Percentiles rank a stretch among this genome's conserved stretches.
Conservation (phyloP, 768 basidiomycete genomes). For the Boletus barrowsii region DNA sequence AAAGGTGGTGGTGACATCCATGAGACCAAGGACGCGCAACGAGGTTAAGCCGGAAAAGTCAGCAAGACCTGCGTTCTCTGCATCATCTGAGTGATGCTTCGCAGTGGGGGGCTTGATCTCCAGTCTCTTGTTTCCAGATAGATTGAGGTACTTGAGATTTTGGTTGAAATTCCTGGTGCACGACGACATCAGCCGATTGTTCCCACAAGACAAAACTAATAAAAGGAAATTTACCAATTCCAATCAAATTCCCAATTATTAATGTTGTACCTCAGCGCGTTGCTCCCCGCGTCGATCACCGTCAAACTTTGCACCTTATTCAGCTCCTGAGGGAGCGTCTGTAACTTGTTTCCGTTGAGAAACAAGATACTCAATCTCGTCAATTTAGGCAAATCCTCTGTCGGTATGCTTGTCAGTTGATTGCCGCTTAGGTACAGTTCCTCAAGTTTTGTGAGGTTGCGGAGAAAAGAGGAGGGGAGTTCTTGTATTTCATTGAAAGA, state of each 20-base stretch:
- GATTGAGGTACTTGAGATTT: conserved; percentile 88
- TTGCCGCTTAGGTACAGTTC: conserved; percentile 96
- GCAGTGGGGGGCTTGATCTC: conserved; percentile 75
- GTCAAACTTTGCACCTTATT: conserved; percentile 75
- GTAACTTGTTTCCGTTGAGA: conserved; percentile 90
- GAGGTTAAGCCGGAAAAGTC: conserved; percentile 87
- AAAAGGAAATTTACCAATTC: conserved; percentile 73
- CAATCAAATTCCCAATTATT: conserved; percentile 99
- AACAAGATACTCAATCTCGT: conserved; percentile 71
- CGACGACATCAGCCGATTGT: neutral
- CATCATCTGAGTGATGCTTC: conserved; percentile 25
- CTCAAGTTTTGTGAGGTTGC: conserved; percentile 65
- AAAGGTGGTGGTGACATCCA: conserved; percentile 82
- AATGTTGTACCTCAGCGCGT: conserved; percentile 93
- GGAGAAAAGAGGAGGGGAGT: conserved; percentile 74
- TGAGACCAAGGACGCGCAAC: conserved; percentile 89
- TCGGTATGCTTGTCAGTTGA: conserved; percentile 83
- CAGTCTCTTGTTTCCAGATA: conserved; percentile 95
- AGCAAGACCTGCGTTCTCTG: conserved; percentile 45
- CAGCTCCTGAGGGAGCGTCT: conserved; percentile 88
- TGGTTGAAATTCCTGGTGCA: conserved; percentile 89
- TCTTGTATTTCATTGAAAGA: conserved; percentile 95
- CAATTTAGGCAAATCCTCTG: conserved; percentile 79
- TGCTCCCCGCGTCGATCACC: conserved; percentile 90
- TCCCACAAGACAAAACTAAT: neutral